These are phyloP conservation scores for Centrapalus pauciflorus DNA, from an alignment of 129 eudicot genomes.

Conservation along the genomic window DNA sequence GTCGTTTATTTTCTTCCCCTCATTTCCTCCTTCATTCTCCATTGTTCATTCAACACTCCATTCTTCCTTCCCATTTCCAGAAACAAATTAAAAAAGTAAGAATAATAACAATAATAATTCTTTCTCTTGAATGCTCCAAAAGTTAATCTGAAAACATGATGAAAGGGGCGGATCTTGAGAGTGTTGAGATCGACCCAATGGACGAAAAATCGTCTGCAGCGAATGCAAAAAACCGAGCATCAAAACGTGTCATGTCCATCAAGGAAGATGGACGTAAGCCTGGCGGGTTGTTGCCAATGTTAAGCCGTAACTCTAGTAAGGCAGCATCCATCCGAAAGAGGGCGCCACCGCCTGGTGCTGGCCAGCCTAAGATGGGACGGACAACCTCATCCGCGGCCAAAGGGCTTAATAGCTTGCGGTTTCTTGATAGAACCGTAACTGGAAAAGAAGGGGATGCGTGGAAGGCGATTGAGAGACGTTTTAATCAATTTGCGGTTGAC, in stretches of 20 bases:
- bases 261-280: slow-evolving; percentile 20
- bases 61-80: slow-evolving; percentile 28
- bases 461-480: slow-evolving; percentile 78
- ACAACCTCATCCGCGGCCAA: slow-evolving; percentile 59
- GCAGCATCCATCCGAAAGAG: slow-evolving; percentile 30
- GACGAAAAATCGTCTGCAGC: slow-evolving; percentile 1
- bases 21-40: slow-evolving; percentile 11
- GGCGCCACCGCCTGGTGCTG: slow-evolving; percentile 20
- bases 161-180: slow-evolving; percentile 46
- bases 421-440: slow-evolving; percentile 66
- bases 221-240: slow-evolving; percentile 3
- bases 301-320: slow-evolving; percentile 28
- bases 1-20: slow-evolving; percentile 30
- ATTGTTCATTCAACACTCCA: slow-evolving; percentile 18
- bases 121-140: slow-evolving; percentile 4
- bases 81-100: slow-evolving; percentile 5
- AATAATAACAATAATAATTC: too few species aligned
- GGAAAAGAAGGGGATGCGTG: slow-evolving; percentile 79
- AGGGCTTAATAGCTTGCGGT: slow-evolving; percentile 76
- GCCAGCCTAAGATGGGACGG: slow-evolving; percentile 46
- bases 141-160: background rate
- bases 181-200: slow-evolving; percentile 42
- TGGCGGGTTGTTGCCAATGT: slow-evolving; percentile 22
- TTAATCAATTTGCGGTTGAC: slow-evolving; percentile 42
- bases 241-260: slow-evolving; percentile 16